These are phyloP conservation scores for Conticribra weissflogii DNA, from an alignment of 108 stramenopile species.

Conservation along the genomic window DNA sequence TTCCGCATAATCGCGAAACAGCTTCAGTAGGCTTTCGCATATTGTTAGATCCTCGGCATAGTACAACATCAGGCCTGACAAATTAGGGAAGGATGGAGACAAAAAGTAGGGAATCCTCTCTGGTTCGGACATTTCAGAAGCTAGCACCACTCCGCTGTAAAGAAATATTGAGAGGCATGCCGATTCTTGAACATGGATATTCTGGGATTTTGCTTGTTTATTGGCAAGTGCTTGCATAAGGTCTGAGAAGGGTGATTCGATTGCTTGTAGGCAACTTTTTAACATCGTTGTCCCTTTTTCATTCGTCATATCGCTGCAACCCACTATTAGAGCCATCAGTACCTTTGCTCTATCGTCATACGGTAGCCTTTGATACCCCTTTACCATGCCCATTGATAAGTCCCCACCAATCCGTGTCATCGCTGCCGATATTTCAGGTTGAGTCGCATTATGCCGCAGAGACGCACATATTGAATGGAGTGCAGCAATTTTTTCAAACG, in stretches of 20 bases:
- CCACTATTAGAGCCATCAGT: conserved; percentile 68
- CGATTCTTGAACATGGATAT: conserved; percentile 72
- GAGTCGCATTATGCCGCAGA: conserved; percentile 62
- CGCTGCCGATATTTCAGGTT: conserved; percentile 50
- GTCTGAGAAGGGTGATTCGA: conserved; percentile 65
- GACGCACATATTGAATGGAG: conserved; percentile 70
- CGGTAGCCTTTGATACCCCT: conserved; percentile 77
- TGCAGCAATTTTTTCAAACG: conserved; percentile 65
- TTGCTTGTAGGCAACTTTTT: conserved; percentile 63
- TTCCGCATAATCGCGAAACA: conserved; percentile 86
- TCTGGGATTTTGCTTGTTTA: conserved; percentile 53
- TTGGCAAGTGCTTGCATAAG: conserved; percentile 70
- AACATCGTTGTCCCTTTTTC: conserved; percentile 54
- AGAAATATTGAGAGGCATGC: conserved; percentile 75
- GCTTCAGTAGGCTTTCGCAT: conserved; percentile 66
- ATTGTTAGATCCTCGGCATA: conserved; percentile 81
- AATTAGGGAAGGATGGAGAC: conserved; percentile 67
- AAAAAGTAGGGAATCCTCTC: conserved; percentile 81
- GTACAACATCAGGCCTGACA: conserved; percentile 78
- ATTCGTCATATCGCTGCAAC: conserved; percentile 67
- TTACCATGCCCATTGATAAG: conserved; percentile 50
- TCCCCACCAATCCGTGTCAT: conserved; percentile 44
- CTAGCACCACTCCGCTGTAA: conserved; percentile 73
- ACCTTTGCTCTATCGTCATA: conserved; percentile 68
- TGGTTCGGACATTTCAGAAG: conserved; percentile 75